Evolutionary conservation across 1,139 yeast species (phyloP).

Genomic region (Geotrichum candidum): DNA sequence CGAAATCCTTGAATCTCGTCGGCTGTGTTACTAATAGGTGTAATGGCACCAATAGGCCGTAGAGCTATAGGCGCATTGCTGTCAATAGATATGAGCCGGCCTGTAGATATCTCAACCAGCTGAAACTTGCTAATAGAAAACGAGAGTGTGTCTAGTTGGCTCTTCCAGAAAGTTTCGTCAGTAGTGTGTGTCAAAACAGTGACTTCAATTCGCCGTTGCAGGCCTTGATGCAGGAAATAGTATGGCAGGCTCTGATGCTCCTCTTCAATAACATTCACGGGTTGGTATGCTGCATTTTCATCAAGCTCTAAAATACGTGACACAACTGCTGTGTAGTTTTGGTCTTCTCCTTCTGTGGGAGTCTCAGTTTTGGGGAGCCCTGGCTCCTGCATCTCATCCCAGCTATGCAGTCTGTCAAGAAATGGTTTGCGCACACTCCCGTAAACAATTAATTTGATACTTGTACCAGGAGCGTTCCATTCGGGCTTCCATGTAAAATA

Average conservation of each 20-base stretch:
- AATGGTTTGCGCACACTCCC: conserved; percentile 23
- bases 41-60: not conserved
- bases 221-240: conserved; percentile 28
- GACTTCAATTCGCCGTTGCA: conserved; percentile 28
- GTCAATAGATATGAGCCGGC: conserved; percentile 9
- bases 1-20: conserved; percentile 26
- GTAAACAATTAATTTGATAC: conserved; percentile 19
- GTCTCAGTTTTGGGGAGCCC: conserved; percentile 8
- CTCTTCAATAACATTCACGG: conserved; percentile 22
- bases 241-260: conserved; percentile 17
- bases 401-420: conserved; percentile 27
- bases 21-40: not conserved
- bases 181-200: conserved; percentile 10
- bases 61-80: conserved; percentile 9
- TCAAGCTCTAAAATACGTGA: conserved; percentile 24
- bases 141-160: conserved; percentile 16
- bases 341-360: not conserved
- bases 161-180: conserved; percentile 19
- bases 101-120: conserved; percentile 21
- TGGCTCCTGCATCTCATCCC: conserved; percentile 34
- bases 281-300: conserved; percentile 26
- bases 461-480: not conserved
- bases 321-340: conserved; percentile 15
- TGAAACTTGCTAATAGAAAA: conserved; percentile 21
- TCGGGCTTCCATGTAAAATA: not conserved